Conservation (phyloP, 805 yeast species). For the Vanderwaltozyma verrucispora region DNA sequence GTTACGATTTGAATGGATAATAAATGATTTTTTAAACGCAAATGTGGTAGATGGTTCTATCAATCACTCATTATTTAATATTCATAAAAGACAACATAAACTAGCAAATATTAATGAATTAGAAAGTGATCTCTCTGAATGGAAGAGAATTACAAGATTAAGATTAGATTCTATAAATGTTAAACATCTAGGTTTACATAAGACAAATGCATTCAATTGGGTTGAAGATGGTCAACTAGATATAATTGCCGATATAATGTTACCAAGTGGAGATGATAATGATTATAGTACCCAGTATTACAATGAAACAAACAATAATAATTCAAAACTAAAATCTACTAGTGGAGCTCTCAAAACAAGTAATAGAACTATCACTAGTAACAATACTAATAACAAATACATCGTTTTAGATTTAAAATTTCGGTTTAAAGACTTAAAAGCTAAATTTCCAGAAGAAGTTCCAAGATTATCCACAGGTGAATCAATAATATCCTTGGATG, state of each 20-base stretch:
- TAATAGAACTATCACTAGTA: not conserved
- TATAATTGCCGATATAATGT: constrained; percentile 58
- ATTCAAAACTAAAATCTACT: too few relatives aligned
- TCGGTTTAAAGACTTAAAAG: constrained; percentile 52
- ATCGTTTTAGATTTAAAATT: constrained; percentile 59
- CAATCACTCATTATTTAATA: constrained; percentile 63
- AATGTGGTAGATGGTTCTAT: constrained; percentile 62
- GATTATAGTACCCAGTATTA: constrained; percentile 7
- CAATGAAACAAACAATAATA: constrained; percentile 1
- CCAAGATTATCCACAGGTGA: constrained; percentile 45
- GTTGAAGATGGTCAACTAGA: constrained; percentile 60
- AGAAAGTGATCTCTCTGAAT: constrained; percentile 31
- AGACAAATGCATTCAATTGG: constrained; percentile 51
- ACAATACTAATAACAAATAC: constrained; percentile 32
- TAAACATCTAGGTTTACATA: constrained; percentile 29
- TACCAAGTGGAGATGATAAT: constrained; percentile 33
- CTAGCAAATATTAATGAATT: constrained; percentile 35
- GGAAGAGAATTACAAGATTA: constrained; percentile 42
- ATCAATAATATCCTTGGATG: constrained; percentile 48
- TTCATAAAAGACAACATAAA: constrained; percentile 62
- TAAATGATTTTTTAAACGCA: constrained; percentile 61
- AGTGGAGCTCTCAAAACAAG: too few relatives aligned
- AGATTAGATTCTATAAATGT: constrained; percentile 32
- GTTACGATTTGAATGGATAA: constrained; percentile 45
- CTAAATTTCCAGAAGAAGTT: constrained; percentile 37